Percentiles rank a stretch among this genome's conserved stretches.
Conservation (phyloP, 2,329 filamentous ascomycete genomes). For the Aureobasidium sp. region DNA sequence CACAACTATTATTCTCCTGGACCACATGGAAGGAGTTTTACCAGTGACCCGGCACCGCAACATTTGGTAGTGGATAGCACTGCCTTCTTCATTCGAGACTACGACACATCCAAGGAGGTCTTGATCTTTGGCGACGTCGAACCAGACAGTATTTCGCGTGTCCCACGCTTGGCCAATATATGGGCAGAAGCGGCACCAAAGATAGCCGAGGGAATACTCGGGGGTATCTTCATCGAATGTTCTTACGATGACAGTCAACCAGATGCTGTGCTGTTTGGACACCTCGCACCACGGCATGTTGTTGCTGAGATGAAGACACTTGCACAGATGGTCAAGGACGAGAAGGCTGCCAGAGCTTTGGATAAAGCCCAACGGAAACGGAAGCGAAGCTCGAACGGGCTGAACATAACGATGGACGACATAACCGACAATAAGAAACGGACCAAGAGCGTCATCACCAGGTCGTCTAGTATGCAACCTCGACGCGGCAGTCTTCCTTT, state of each 20-base stretch:
- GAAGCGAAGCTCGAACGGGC: conserved; percentile 47
- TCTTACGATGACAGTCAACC: conserved; percentile 78
- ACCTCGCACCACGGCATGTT: conserved; percentile 76
- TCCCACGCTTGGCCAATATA: conserved; percentile 70
- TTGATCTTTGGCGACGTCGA: conserved; percentile 95
- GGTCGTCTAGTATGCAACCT: conserved; percentile 16
- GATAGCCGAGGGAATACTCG: conserved; percentile 63
- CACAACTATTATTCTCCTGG: conserved; percentile 1
- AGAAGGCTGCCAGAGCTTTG: conserved; percentile 29
- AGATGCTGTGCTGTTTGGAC: conserved; percentile 76
- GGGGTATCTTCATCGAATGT: conserved; percentile 90
- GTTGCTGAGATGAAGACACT: conserved; percentile 69
- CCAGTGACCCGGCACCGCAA: conserved; percentile 18
- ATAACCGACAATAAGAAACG: conserved; percentile 27
- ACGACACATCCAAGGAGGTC: conserved; percentile 61
- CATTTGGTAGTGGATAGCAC: conserved; percentile 77
- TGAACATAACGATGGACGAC: conserved; percentile 20
- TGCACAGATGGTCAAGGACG: conserved; percentile 61
- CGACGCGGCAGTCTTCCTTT: conserved; percentile 22
- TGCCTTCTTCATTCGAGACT: conserved; percentile 76
- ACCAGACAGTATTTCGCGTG: conserved; percentile 76
- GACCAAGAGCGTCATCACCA: conserved; percentile 26
- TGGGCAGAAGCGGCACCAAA: conserved; percentile 89
- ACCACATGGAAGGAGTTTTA: conserved; percentile 2
- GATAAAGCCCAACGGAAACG: conserved; percentile 51